Percentiles rank a stretch among this genome's conserved stretches.
phyloP scores from a whole-genome alignment of 2,329 filamentous ascomycete species.

The Chrysoporthe cubensis region DNA sequence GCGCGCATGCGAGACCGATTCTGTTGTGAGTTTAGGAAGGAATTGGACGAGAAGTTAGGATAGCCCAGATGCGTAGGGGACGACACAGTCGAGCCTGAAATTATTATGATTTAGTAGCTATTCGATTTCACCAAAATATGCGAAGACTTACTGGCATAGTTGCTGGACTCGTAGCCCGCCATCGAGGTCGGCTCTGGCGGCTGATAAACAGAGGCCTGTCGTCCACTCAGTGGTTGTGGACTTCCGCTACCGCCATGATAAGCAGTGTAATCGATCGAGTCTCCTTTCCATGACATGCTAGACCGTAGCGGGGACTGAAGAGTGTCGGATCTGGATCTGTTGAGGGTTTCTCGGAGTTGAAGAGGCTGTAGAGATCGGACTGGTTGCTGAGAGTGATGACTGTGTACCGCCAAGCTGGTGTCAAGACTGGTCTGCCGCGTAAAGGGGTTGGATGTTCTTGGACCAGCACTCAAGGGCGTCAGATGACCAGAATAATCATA shows the following conservation, averaged over 20 bases:
- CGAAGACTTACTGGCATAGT: slow-evolving; percentile 54
- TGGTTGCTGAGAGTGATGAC: slow-evolving; percentile 48
- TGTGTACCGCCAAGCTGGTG: slow-evolving; percentile 49
- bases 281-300: slow-evolving; percentile 67
- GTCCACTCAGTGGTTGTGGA: slow-evolving; percentile 47
- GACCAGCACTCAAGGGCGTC: slow-evolving; percentile 51
- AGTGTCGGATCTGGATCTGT: slow-evolving; percentile 59
- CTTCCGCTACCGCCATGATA: slow-evolving; percentile 52
- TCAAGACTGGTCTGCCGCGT: slow-evolving; percentile 53
- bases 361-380: slow-evolving; percentile 61
- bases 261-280: slow-evolving; percentile 59
- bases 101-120: slow-evolving; percentile 29
- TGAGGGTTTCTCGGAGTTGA: slow-evolving; percentile 61
- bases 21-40: slow-evolving; percentile 47
- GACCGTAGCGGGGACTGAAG: slow-evolving; percentile 62
- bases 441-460: slow-evolving; percentile 57
- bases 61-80: slow-evolving; percentile 57
- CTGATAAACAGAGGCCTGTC: slow-evolving; percentile 56
- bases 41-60: slow-evolving; percentile 45
- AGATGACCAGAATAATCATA: slow-evolving; percentile 57
- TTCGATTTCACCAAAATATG: not conserved
- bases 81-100: slow-evolving; percentile 50
- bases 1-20: slow-evolving; percentile 53
- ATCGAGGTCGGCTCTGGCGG: slow-evolving; percentile 47
- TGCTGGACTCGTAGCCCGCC: slow-evolving; percentile 54